Base-by-base conservation (phyloP, 2,329 filamentous ascomycete species). In the Fonsecaea multimorphosa region DNA sequence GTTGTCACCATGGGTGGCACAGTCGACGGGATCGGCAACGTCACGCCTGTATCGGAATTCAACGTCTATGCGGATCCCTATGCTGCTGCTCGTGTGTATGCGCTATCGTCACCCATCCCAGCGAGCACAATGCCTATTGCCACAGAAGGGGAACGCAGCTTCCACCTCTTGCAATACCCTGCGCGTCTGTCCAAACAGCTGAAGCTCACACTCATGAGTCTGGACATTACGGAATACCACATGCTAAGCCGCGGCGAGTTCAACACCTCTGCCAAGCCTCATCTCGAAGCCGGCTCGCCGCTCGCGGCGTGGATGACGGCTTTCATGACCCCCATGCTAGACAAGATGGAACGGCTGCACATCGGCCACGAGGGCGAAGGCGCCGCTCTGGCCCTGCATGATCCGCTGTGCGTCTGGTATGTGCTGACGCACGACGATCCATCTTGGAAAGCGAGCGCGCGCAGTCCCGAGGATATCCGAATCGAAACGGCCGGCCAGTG, bases 1-100 rank as follows among this genome's bases (percentile, higher is more conserved):
- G 86, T 99, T 2, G 89, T 97, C 3, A 91, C 97, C 54, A 99
- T 99, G 95, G 95, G 94, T 65, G 95, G 95, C 66, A 89, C 91
- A 27, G 86, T 99, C 61, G 84, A 91, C 65, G 81, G 88, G 52
- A 85, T 88, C 58, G 95, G 95, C 72, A 99, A 99, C 77, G 88
- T 89, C 70, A 89, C 86, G 0, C 94, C 95, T 1, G 86, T 90
- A 12, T 92, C 91, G 68, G 95, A 99, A 77, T 99, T 99, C 85
- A 99, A 99, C 82, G 91, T 90, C 64, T 96, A 92, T 74, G 93
- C 95, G 64, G 96, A 99, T 76, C 84, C 91, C 22, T 85, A 91
- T 46, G 91, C 91, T 31, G 87, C 91, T 0, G 91, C 91, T 11
- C 85, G 91, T 14, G 85, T 95, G 19, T 93, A 89, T 74, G 90